Base-by-base conservation (phyloP, 768 basidiomycete genomes). In the Lactifluus piperatus region DNA sequence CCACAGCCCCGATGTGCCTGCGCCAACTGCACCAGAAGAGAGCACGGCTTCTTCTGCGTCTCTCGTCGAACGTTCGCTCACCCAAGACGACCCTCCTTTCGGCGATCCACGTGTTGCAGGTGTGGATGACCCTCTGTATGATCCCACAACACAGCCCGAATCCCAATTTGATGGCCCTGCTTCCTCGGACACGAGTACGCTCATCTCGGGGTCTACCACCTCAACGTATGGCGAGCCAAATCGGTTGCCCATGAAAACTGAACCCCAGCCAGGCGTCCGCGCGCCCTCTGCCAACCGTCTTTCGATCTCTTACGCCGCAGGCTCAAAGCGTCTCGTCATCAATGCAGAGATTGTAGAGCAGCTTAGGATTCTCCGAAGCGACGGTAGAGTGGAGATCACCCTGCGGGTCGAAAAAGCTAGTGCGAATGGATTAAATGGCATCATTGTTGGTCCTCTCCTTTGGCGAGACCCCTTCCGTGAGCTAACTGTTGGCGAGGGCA, bases 271-370 rank as follows among this genome's bases (percentile, higher is more conserved):
- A 29, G 62, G 70, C 20, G 72, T 71, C 14, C 77, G 74, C 63
- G 74, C 76, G 0, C 85, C 88, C 9, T 89, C 88, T 43, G 85
- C 88, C 30, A 91, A 91, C 65, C 82, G 89, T 18, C 73, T 99
- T n/a, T 97, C 94, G 8, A 93, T 98, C 70, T 88, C 95, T 0
- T 99, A 97, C 72, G 92, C 93, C 56, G 86, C 86, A 45, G 93
- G 92, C 51, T 86, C 86, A 58, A 78, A 91, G 50, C 80, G 97
- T 41, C 76, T 99, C 51, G 86, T 97, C 27, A 77, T 98, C 58
- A 87, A 98, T 70, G 89, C 95, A 2, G 87, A 88, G 64, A 82
- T 88, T 29, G 91, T 98, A 22, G 83, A 91, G 43, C 79, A 77
- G 50, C 77, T 99, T 56, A 85, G 83, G 65, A 81, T 99, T 10